Evolutionary conservation across 2,329 filamentous ascomycete species (phyloP).

Genomic region (Huntiella moniliformis): DNA sequence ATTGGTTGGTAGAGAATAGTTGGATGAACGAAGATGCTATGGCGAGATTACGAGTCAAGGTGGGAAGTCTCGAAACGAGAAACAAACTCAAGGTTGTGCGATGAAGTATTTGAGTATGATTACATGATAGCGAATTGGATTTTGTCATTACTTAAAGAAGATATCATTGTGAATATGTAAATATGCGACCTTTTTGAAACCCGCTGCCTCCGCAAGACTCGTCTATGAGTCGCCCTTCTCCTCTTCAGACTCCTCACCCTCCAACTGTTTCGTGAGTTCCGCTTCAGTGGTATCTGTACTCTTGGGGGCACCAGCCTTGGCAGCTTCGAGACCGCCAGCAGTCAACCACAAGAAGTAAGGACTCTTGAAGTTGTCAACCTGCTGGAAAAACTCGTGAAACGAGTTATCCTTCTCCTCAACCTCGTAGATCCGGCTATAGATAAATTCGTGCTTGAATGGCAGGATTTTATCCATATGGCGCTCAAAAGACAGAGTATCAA

Average conservation of each 20-base stretch:
- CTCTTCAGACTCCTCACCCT: conserved; percentile 32
- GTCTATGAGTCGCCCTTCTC: conserved; percentile 27
- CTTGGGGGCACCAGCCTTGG: conserved; percentile 22
- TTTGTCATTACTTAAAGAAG: too few species aligned
- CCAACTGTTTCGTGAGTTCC: conserved; percentile 28
- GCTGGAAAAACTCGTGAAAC: conserved; percentile 62
- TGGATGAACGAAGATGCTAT: too few species aligned
- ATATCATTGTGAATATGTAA: background rate
- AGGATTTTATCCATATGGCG: conserved; percentile 62
- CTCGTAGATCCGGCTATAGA: conserved; percentile 79
- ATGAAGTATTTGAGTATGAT: too few species aligned
- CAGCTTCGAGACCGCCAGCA: conserved; percentile 45
- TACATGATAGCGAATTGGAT: too few species aligned
- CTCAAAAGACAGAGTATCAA: conserved; percentile 57
- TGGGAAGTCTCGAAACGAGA: too few species aligned
- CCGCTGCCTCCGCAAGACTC: background rate
- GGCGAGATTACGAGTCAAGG: too few species aligned
- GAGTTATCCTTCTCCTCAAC: conserved; percentile 77
- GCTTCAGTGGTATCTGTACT: conserved; percentile 20
- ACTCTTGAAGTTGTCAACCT: conserved; percentile 55
- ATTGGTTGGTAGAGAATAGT: too few species aligned
- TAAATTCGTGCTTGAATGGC: conserved; percentile 79
- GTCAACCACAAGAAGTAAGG: conserved; percentile 60
- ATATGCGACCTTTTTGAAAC: background rate
- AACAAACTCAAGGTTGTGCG: too few species aligned